Evolutionary conservation across 2,329 filamentous ascomycete genomes (phyloP).

Genomic region (Cadophora gregata): DNA sequence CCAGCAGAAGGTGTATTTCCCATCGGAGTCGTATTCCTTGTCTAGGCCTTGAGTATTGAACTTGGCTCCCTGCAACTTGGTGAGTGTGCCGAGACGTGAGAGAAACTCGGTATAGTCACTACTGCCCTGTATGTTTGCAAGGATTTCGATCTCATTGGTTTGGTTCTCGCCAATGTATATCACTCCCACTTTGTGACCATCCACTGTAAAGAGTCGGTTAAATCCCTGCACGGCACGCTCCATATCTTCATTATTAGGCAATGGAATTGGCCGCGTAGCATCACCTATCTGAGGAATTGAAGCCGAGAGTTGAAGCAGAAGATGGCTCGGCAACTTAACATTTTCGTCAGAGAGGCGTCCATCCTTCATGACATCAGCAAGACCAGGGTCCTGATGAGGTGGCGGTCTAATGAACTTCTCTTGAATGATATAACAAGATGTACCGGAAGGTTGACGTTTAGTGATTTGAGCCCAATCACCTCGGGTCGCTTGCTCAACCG

Average conservation of each 20-base stretch:
- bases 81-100: slow-evolving; percentile 79
- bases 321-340: slow-evolving; percentile 73
- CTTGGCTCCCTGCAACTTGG: slow-evolving; percentile 78
- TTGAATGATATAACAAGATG: slow-evolving; percentile 57
- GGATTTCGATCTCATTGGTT: slow-evolving; percentile 79
- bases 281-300: slow-evolving; percentile 64
- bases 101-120: slow-evolving; percentile 88
- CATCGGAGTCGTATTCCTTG: slow-evolving; percentile 76
- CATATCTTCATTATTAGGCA: slow-evolving; percentile 65
- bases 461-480: slow-evolving; percentile 74
- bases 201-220: slow-evolving; percentile 86
- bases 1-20: slow-evolving; percentile 91
- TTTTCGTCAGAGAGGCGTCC: slow-evolving; percentile 59
- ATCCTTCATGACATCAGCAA: slow-evolving; percentile 56
- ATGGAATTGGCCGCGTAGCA: slow-evolving; percentile 70
- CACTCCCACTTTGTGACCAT: slow-evolving; percentile 94
- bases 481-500: slow-evolving; percentile 71
- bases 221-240: slow-evolving; percentile 77
- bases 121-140: slow-evolving; percentile 86
- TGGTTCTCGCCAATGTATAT: slow-evolving; percentile 92
- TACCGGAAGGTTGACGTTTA: slow-evolving; percentile 73
- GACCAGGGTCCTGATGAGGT: slow-evolving; percentile 58
- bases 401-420: slow-evolving; percentile 65
- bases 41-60: slow-evolving; percentile 96
- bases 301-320: slow-evolving; percentile 72